Base-by-base conservation (phyloP, 2,329 filamentous ascomycete genomes). In the Clonostachys solani region DNA sequence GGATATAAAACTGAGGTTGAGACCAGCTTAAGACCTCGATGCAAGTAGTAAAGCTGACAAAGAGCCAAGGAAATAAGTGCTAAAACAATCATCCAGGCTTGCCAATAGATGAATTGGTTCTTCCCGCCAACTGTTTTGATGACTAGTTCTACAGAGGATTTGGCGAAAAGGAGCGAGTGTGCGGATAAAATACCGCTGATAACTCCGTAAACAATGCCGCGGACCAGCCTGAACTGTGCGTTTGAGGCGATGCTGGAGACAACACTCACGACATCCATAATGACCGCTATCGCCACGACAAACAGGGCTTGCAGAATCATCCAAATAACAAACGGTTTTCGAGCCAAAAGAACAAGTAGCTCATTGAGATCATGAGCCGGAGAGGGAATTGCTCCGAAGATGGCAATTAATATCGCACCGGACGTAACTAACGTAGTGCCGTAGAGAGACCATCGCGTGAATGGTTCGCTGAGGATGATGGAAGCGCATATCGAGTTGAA, bases 401-500 rank as follows among this genome's bases (percentile, higher is more conserved):
- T 83, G 38, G 90, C 94, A 57, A 99, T 97, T 51, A 99, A 70
- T 6, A 95, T 74, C n/a, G 94, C 94, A 46, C 94, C 94, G 18
- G 75, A 76, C 52, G 89, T 92, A 40, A 97, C 94, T 44, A 99
- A 80, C 45, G 94, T 59, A 2, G 94, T 99, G 36, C 94, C 94
- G 59, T 89, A 81, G 36, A 95, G 77, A n/a, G 92, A 96, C 79
- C 91, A 95, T 64, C 81, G 82, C 45, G 94, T 97, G 68, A 97
- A 99, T 5, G 92, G 89, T 68, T 99, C 92, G 60, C 87, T 86
- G 43, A 99, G 80, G 59, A 97, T 89, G 48, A 97, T 72, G 41
- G 91, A 95, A 51, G 94, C 94, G 76, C 95, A 96, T 66, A 97
- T 90, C 48, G 92, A 96, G 74, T 99, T 99, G 77, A 99, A 99